A percentile compares a stretch with the other conserved stretches of the same genome.
phyloP scores from a whole-genome alignment of 768 basidiomycete genomes.

The Lactarius hengduanensis region DNA sequence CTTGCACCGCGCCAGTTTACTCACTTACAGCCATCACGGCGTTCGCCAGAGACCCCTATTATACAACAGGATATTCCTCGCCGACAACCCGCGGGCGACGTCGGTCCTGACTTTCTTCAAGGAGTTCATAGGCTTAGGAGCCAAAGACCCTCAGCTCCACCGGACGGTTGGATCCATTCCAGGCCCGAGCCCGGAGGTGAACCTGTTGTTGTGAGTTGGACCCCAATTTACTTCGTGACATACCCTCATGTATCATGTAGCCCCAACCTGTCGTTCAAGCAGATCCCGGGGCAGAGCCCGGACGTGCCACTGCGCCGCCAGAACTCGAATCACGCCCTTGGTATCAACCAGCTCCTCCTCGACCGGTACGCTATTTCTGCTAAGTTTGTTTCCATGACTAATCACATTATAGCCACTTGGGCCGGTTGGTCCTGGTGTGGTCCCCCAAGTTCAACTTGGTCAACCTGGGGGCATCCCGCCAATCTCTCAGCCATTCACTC shows the following conservation, averaged over 20 bases:
- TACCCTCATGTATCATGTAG: constrained; percentile 9
- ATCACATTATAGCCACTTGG: constrained; percentile 8
- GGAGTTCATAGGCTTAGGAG: not conserved
- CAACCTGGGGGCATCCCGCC: constrained; percentile 5
- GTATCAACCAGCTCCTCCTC: constrained; percentile 7
- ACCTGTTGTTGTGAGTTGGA: constrained; percentile 7
- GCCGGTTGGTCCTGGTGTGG: not conserved
- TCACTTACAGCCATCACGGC: not conserved
- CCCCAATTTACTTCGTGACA: too few relatives aligned
- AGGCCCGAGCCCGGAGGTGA: not conserved
- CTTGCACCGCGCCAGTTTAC: not conserved
- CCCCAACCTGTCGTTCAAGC: not conserved
- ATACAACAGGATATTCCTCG: not conserved
- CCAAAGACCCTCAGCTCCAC: not conserved
- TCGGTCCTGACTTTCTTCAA: not conserved
- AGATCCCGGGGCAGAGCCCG: not conserved
- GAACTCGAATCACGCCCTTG: not conserved
- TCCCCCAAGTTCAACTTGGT: not conserved
- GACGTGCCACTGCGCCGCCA: constrained; percentile 12
- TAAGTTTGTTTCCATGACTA: not conserved
- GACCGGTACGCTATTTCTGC: not conserved
- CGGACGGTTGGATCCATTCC: constrained; percentile 7
- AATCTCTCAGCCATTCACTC: constrained; percentile 23
- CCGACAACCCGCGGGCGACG: not conserved
- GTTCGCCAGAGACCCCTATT: not conserved